These are phyloP conservation scores for Botrytis sinoallii DNA, from an alignment of 2,329 filamentous ascomycete species.

Conservation along the genomic window DNA sequence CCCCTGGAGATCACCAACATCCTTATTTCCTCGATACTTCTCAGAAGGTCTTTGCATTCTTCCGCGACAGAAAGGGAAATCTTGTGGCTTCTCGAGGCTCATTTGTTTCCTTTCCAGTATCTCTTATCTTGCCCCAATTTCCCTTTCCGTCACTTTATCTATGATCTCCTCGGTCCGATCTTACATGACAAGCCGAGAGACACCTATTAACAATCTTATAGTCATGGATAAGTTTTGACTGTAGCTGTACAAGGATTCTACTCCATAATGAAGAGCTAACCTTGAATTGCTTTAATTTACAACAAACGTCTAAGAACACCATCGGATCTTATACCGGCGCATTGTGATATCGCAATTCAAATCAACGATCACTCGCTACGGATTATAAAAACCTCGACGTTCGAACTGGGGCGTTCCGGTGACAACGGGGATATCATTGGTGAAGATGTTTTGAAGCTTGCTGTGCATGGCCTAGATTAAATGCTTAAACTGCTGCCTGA, in stretches of 20 bases:
- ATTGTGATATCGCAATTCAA: neutral
- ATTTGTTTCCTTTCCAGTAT: conserved; percentile 16
- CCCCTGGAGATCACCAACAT: conserved; percentile 7
- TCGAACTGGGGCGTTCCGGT: neutral
- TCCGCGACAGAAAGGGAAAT: conserved; percentile 8
- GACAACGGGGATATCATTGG: conserved; percentile 2
- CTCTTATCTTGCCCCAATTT: conserved; percentile 8
- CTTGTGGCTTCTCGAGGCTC: conserved; percentile 5
- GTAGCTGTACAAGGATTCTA: conserved; percentile 11
- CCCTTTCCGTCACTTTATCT: neutral
- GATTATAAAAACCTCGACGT: conserved; percentile 2
- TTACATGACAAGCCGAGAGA: conserved; percentile 11
- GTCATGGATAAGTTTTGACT: conserved; percentile 6
- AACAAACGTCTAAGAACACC: neutral
- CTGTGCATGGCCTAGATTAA: conserved; percentile 6
- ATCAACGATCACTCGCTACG: neutral
- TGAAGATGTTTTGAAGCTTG: neutral
- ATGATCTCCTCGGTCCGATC: conserved; percentile 12
- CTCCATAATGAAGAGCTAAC: conserved; percentile 9
- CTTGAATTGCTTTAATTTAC: conserved; percentile 5
- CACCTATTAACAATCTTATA: conserved; percentile 6
- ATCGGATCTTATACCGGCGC: neutral
- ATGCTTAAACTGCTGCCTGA: conserved; percentile 21
- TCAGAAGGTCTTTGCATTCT: conserved; percentile 1
- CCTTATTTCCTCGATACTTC: neutral